Conservation (phyloP, 2,329 filamentous ascomycete genomes). For the Aspergillus floridensis region DNA sequence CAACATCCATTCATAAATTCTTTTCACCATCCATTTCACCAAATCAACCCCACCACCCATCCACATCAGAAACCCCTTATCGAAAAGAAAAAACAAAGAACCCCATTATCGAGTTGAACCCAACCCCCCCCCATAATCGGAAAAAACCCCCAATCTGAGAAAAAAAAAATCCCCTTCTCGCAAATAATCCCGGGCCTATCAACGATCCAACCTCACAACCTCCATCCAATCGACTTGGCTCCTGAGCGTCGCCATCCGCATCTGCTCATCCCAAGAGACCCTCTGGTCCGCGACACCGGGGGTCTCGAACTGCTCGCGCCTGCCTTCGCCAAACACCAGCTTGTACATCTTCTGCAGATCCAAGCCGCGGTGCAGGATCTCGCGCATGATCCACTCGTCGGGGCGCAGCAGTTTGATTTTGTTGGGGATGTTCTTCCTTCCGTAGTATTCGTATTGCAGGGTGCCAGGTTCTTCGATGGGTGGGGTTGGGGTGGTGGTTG, state of each 20-base stretch:
- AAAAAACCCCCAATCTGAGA: no score
- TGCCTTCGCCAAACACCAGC: slow-evolving; percentile 51
- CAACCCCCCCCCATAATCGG: no score
- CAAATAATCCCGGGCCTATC: no score
- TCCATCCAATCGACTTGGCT: slow-evolving; percentile 4
- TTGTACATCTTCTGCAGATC: slow-evolving; percentile 54
- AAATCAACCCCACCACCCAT: no score
- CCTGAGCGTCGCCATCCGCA: neutral
- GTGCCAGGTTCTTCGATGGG: slow-evolving; percentile 53
- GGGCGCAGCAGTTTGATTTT: slow-evolving; percentile 50
- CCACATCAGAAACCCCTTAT: no score
- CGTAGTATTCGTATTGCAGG: slow-evolving; percentile 39
- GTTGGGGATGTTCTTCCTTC: slow-evolving; percentile 30
- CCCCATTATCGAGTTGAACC: no score
- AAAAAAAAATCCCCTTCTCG: no score
- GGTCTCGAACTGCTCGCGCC: neutral
- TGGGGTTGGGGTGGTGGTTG: slow-evolving; percentile 31
- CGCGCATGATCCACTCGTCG: slow-evolving; percentile 59
- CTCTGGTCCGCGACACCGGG: neutral
- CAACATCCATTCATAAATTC: no score
- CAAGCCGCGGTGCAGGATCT: slow-evolving; percentile 54
- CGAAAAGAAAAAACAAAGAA: no score
- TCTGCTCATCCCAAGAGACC: slow-evolving; percentile 10
- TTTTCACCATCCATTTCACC: no score
- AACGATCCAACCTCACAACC: slow-evolving; percentile 2